Evolutionary conservation across 2,329 filamentous ascomycete species (phyloP).

Genomic region (Alternaria sp.): DNA sequence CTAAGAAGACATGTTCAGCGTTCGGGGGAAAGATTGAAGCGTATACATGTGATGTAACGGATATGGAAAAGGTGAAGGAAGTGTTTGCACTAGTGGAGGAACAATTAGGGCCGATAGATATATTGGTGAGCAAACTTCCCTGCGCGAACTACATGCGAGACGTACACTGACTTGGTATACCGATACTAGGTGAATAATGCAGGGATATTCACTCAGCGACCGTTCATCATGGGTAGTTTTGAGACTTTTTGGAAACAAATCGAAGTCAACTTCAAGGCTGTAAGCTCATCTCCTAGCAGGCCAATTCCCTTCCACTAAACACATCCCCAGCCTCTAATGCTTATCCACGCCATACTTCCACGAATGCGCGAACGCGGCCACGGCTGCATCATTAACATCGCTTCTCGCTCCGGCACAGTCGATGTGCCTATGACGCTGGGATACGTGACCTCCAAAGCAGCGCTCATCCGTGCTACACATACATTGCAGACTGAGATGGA

Average conservation of each 20-base stretch:
- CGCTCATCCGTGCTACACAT: slow-evolving; percentile 42
- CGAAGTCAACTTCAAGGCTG: slow-evolving; percentile 46
- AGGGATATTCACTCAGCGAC: slow-evolving; percentile 39
- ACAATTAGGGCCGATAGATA: slow-evolving; percentile 35
- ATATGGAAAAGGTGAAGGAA: slow-evolving; percentile 18
- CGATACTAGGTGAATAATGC: slow-evolving; percentile 33
- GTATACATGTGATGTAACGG: slow-evolving; percentile 38
- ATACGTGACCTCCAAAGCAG: slow-evolving; percentile 42
- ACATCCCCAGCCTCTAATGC: slow-evolving; percentile 32
- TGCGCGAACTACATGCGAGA: too few relatives aligned
- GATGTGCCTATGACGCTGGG: slow-evolving; percentile 46
- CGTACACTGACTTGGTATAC: too few relatives aligned
- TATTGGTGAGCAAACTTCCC: slow-evolving; percentile 23
- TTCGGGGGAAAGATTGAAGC: slow-evolving; percentile 32
- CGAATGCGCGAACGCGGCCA: slow-evolving; percentile 34
- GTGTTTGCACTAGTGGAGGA: slow-evolving; percentile 31
- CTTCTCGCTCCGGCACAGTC: slow-evolving; percentile 40
- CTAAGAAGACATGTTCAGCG: slow-evolving; percentile 34
- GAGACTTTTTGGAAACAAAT: slow-evolving; percentile 42
- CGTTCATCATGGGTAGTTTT: slow-evolving; percentile 40
- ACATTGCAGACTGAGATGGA: slow-evolving; percentile 44
- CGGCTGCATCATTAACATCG: slow-evolving; percentile 47
- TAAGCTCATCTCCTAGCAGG: not conserved
- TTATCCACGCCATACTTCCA: slow-evolving; percentile 38
- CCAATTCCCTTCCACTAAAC: not conserved